phyloP scores from a whole-genome alignment of 2,329 filamentous ascomycete species.

The Scleromitrula shiraiana region DNA sequence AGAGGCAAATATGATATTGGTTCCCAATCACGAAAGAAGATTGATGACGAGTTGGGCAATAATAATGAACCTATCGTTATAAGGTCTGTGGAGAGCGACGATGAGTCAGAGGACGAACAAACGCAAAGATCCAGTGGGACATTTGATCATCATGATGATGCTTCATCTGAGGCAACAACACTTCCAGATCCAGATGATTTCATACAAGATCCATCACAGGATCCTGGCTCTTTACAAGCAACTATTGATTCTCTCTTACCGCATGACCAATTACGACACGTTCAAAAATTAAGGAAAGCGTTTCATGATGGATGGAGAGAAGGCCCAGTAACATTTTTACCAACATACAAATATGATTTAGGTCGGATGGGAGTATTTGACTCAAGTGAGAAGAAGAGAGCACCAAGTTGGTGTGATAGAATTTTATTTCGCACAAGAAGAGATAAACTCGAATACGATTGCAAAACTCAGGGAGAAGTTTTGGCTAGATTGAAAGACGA shows the following conservation, averaged over 20 bases:
- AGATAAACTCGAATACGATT: slow-evolving; percentile 60
- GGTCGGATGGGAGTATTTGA: slow-evolving; percentile 91
- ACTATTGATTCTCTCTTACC: slow-evolving; percentile 80
- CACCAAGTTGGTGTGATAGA: slow-evolving; percentile 94
- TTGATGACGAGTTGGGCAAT: slow-evolving; percentile 32
- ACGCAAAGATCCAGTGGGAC: slow-evolving; percentile 17
- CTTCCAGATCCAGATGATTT: slow-evolving; percentile 61
- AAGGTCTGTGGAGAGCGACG: slow-evolving; percentile 35
- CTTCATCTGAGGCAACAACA: slow-evolving; percentile 28
- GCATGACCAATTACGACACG: slow-evolving; percentile 75
- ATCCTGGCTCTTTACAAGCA: slow-evolving; percentile 80
- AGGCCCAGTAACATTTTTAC: slow-evolving; percentile 78
- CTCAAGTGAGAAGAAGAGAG: slow-evolving; percentile 86
- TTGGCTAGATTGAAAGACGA: slow-evolving; percentile 66
- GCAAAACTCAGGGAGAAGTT: slow-evolving; percentile 53
- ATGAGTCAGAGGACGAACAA: slow-evolving; percentile 34
- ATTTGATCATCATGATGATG: slow-evolving; percentile 30
- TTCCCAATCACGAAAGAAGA: slow-evolving; percentile 29
- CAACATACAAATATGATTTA: slow-evolving; percentile 96
- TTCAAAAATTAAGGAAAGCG: slow-evolving; percentile 66
- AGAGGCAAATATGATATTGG: slow-evolving; percentile 64
- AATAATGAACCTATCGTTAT: slow-evolving; percentile 45
- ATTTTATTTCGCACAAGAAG: slow-evolving; percentile 76
- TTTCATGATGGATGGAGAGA: slow-evolving; percentile 93
- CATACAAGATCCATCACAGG: slow-evolving; percentile 57